phyloP scores from a whole-genome alignment of 2,329 filamentous ascomycete genomes.

The Xylaria digitata region DNA sequence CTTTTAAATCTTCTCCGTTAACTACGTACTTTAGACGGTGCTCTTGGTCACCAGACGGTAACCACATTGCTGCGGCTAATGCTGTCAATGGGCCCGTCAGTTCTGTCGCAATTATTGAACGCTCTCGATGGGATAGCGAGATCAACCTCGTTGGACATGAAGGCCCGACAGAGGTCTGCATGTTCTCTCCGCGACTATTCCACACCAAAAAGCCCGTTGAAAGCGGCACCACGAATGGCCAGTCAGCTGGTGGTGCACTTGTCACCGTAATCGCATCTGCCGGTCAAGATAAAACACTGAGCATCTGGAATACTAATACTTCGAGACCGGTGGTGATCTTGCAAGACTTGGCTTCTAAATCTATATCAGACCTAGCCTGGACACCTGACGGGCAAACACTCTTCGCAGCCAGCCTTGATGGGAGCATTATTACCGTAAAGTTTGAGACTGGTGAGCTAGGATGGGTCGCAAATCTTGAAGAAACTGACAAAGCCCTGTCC shows the following conservation, averaged over 20 bases:
- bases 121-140: slow-evolving; percentile 92
- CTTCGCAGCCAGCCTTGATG: slow-evolving; percentile 89
- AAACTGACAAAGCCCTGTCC: slow-evolving; percentile 91
- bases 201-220: slow-evolving; percentile 74
- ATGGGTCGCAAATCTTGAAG: slow-evolving; percentile 84
- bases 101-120: slow-evolving; percentile 94
- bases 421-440: slow-evolving; percentile 81
- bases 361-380: slow-evolving; percentile 95
- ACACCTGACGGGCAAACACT: slow-evolving; percentile 89
- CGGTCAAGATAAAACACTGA: slow-evolving; percentile 95
- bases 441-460: slow-evolving; percentile 91
- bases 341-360: slow-evolving; percentile 88
- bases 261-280: slow-evolving; percentile 97
- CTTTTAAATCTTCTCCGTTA: slow-evolving; percentile 90
- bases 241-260: slow-evolving; percentile 57
- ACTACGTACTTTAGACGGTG: slow-evolving; percentile 97
- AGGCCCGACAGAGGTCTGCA: slow-evolving; percentile 95
- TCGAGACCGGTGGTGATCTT: slow-evolving; percentile 90
- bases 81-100: slow-evolving; percentile 97
- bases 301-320: slow-evolving; percentile 97
- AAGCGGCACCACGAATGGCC: slow-evolving; percentile 61
- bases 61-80: slow-evolving; percentile 96
- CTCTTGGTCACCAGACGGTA: slow-evolving; percentile 97
- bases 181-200: slow-evolving; percentile 94
- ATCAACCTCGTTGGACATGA: slow-evolving; percentile 98